phyloP scores from a whole-genome alignment of 129 eudicot genomes.

The Escallonia rubra region DNA sequence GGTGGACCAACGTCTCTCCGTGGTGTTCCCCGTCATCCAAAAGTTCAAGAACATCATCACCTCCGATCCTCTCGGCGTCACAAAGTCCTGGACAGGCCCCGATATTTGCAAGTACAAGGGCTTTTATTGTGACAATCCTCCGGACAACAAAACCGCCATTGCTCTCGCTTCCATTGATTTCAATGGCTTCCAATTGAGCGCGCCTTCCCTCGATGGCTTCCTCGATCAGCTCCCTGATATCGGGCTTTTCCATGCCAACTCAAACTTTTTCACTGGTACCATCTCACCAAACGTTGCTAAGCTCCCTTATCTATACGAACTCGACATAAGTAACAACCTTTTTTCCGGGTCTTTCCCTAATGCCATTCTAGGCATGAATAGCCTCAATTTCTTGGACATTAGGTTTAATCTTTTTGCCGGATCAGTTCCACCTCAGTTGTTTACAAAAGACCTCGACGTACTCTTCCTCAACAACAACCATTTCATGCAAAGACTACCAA shows the following conservation, averaged over 20 bases:
- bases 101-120: slow-evolving; percentile 78
- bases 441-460: slow-evolving; percentile 41
- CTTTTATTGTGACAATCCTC: slow-evolving; percentile 77
- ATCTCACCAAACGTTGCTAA: slow-evolving; percentile 54
- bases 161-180: slow-evolving; percentile 78
- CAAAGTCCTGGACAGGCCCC: slow-evolving; percentile 73
- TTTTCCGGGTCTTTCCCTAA: slow-evolving; percentile 73
- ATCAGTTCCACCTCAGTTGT: slow-evolving; percentile 66
- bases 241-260: slow-evolving; percentile 85
- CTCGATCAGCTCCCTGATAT: slow-evolving; percentile 81
- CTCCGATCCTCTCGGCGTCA: slow-evolving; percentile 67
- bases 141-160: slow-evolving; percentile 62
- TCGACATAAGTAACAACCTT: slow-evolving; percentile 83
- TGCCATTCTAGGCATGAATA: slow-evolving; percentile 44
- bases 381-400: slow-evolving; percentile 55
- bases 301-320: slow-evolving; percentile 77
- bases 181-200: slow-evolving; percentile 79
- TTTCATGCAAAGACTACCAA: slow-evolving; percentile 53
- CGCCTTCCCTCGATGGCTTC: slow-evolving; percentile 74
- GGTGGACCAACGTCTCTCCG: slow-evolving; percentile 50
- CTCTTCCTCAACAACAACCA: slow-evolving; percentile 81
- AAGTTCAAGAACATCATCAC: slow-evolving; percentile 53
- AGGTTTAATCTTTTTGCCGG: slow-evolving; percentile 73
- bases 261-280: slow-evolving; percentile 65
- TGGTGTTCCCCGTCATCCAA: slow-evolving; percentile 61